Base-by-base conservation (phyloP, 1,284 basidiomycete genomes). In the Tremellales sp. region DNA sequence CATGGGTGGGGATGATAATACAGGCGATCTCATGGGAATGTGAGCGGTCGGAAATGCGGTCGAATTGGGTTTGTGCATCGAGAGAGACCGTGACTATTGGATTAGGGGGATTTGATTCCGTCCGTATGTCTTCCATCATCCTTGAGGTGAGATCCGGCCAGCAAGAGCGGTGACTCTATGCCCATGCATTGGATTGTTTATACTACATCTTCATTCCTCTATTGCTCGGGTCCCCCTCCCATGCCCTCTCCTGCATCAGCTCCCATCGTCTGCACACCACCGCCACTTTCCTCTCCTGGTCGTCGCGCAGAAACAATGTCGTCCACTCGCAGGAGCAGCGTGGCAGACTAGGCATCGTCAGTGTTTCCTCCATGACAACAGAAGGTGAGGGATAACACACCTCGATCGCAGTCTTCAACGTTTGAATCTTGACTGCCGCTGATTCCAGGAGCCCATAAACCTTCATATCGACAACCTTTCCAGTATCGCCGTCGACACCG, bases 391-490 rank as follows among this genome's bases (percentile, higher is more conserved):
- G 34, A 12, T 21, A 12, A 56, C 63, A 55, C 52, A 82, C 85
- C 80, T 97, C 92, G 58, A 97, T 86, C 14, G 94, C 93, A 9
- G 94, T 98, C 81, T 98, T 97, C 66, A 97, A 76, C 16, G 86
- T 97, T 78, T 97, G 94, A 42, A 95, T 86, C 85, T 97, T 97
- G 64, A 99, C 93, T 53, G 89, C 92, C 2, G 93, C 91, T 32
- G 85, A 88, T 75, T 98, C 95, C 58, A 92, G 90, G 48, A 98
- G 75, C 0, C 92, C 92, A 69, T 97, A 95, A 43, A 77, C 75
- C 69, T 90, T 91, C 94, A 97, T 97, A 68, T 97, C 89, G 31
- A 87, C 86, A 34, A 95, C 84, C 72, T 93, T 94, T 35, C 93
- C 94, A 3, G 85, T 90, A 65, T 97, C 87, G 28, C 94, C 94